phyloP scores from a whole-genome alignment of 2,329 filamentous ascomycete genomes.

The Colletotrichum sp. region DNA sequence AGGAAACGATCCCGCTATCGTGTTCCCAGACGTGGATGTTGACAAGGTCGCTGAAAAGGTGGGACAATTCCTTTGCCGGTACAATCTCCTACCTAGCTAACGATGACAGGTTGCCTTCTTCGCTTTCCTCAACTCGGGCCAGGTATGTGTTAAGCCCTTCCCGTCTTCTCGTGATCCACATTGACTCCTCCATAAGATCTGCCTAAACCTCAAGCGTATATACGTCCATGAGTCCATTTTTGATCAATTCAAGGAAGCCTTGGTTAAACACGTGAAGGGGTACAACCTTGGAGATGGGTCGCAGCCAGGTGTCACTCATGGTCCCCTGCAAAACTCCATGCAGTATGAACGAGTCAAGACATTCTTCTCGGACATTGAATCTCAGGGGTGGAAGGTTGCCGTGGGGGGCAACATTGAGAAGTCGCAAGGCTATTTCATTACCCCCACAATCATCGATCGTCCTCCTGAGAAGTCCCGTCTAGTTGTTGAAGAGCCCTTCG shows the following conservation, averaged over 20 bases:
- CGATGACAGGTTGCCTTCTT: not conserved
- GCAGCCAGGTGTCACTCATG: not conserved
- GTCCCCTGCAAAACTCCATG: conserved; percentile 67
- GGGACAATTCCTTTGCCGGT: fast-evolving
- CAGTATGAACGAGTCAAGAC: conserved; percentile 47
- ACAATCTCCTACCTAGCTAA: not conserved
- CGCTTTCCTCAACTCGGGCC: not conserved
- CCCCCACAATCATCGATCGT: not conserved
- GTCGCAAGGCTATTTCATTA: not conserved
- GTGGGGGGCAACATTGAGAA: not conserved
- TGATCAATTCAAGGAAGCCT: not conserved
- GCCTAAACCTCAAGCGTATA: conserved; percentile 28
- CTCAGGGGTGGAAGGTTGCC: conserved; percentile 10
- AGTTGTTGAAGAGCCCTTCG: not conserved
- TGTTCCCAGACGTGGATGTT: not conserved
- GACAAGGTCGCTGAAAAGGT: not conserved
- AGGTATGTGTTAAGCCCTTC: not conserved
- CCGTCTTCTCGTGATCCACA: fast-evolving
- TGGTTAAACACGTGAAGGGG: conserved; percentile 26
- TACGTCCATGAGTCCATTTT: conserved; percentile 13
- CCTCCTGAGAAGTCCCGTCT: not conserved
- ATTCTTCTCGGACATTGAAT: conserved; percentile 8
- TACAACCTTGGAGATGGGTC: not conserved
- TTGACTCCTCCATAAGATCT: not conserved
- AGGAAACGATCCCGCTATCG: not conserved